Conservation (phyloP, 2,329 filamentous ascomycete genomes). For the Curvularia eragrostidis region DNA sequence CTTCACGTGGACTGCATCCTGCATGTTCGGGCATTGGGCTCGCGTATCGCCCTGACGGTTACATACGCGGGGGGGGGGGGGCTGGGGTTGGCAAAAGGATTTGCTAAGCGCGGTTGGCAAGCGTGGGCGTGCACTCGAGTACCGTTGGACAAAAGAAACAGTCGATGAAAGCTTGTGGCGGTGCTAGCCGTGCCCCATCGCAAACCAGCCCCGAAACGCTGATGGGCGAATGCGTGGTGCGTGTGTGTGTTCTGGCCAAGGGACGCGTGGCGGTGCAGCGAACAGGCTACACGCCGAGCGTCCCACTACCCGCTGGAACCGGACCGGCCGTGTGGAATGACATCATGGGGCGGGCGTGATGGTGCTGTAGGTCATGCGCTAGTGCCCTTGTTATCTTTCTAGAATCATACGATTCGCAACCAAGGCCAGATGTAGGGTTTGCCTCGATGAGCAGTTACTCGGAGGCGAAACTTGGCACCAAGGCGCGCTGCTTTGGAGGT, state of each 20-base stretch:
- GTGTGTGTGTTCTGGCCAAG: neutral
- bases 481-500: neutral
- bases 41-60: neutral
- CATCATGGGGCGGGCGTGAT: constrained; percentile 10
- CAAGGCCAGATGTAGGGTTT: neutral
- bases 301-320: constrained; percentile 17
- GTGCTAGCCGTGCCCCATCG: constrained; percentile 7
- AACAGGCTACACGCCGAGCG: neutral
- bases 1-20: neutral
- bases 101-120: neutral
- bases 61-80: neutral
- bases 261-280: constrained; percentile 10
- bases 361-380: constrained; percentile 9
- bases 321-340: constrained; percentile 16
- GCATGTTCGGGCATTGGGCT: neutral
- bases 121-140: neutral
- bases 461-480: neutral
- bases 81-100: neutral
- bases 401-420: neutral
- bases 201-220: constrained; percentile 4
- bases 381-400: constrained; percentile 5
- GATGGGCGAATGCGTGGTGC: neutral
- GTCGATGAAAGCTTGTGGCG: constrained; percentile 8
- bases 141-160: neutral
- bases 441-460: neutral